Base-by-base conservation (phyloP, 1,139 yeast species). In the Nakaseomyces uthaithaninus region DNA sequence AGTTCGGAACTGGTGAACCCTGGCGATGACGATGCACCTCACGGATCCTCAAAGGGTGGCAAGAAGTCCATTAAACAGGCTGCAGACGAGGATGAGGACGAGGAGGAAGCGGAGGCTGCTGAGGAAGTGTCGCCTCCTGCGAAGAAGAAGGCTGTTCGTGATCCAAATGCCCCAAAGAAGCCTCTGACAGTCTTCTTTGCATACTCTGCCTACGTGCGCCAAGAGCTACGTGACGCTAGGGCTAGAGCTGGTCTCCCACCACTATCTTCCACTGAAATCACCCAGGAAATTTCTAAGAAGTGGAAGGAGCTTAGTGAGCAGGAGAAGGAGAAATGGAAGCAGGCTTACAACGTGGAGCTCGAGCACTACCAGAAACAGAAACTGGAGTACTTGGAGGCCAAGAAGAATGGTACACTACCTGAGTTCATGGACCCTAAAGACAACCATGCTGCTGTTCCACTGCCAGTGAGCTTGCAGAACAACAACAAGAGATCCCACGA, bases 161-260 rank as follows among this genome's bases (percentile, higher is more conserved):
- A 72, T 51, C 75, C 75, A 33, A 67, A 69, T 46, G 75, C 75
- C 30, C 77, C 77, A 43, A 70, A 70, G 60, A 71, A 72, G 65
- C 77, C 69, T 18, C 66, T 83, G 56, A 85, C 95, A 27, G 82
- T 84, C 43, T 86, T 79, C 66, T 84, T 86, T 63, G 81, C 89
- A 31, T 86, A 76, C 59, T 74, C 80, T 33, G 78, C 79, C 51
- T 74, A 74, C 51, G 69, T 76, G 45, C 74, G 89, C 56, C 80
- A 77, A 45, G 61, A 65, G 16, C 57, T 86, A 48, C 76, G 80
- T 46, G 78, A 77, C 45, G 86, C 82, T 49, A 72, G 93, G 59
- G 69, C 66, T 45, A 65, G 68, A 39, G 67, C 70, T 43, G 80
- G 80, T 25, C 68, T 74, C 47, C 72, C 80, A 14, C 74, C 86